Conservation (phyloP, 164 flowering plant genomes). For the Chloranthus sessilifolius region DNA sequence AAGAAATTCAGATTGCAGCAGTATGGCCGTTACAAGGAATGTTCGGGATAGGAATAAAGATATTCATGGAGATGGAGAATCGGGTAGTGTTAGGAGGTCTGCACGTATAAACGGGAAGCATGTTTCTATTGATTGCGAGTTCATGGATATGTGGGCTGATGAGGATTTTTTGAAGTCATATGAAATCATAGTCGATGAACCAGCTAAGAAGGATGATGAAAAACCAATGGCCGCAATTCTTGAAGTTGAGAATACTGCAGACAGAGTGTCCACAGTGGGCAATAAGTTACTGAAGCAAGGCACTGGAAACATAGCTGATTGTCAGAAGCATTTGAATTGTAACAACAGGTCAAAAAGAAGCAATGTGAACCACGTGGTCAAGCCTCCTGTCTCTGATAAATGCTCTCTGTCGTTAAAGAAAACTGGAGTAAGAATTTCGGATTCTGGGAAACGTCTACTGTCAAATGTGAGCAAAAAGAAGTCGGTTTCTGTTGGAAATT, state of each 20-base stretch:
- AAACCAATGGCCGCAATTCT: not conserved
- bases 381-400: conserved; percentile 11
- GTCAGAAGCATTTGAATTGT: not conserved
- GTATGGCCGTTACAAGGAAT: not conserved
- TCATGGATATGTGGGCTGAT: not conserved
- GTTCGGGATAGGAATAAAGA: not conserved
- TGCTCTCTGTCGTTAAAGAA: not conserved
- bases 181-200: not conserved
- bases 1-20: conserved; percentile 2
- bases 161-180: not conserved
- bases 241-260: not conserved
- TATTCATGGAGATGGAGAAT: not conserved
- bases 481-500: not conserved
- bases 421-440: not conserved
- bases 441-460: not conserved
- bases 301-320: conserved; percentile 1
- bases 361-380: not conserved
- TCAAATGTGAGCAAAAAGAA: conserved; percentile 13
- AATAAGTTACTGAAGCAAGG: not conserved
- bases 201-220: conserved; percentile 1
- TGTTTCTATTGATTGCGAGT: not conserved
- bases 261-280: not conserved
- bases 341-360: not conserved
- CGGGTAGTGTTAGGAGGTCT: conserved; percentile 1
- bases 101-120: not conserved